Conservation (phyloP, 1,284 basidiomycete genomes). For the Cutaneotrichosporon dermatis region DNA sequence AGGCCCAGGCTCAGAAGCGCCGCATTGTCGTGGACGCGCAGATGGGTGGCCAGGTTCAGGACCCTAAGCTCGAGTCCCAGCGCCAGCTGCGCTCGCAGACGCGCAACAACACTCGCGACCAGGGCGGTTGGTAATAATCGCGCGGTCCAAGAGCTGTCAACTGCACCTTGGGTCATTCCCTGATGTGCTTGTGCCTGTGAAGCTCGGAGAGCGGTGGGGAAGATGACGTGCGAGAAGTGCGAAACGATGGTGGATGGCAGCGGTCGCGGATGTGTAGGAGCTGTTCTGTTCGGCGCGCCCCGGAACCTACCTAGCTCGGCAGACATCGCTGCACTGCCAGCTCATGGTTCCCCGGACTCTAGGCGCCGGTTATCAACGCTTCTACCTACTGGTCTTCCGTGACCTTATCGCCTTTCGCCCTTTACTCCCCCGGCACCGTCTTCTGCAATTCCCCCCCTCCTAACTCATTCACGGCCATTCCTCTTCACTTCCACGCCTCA, state of each 20-base stretch:
- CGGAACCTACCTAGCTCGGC: constrained; percentile 16
- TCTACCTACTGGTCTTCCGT: background rate
- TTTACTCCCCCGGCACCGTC: background rate
- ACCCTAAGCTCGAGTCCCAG: constrained; percentile 31
- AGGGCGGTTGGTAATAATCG: constrained; percentile 29
- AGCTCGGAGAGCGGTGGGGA: constrained; percentile 1
- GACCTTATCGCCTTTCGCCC: constrained; percentile 1
- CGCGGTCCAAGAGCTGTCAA: background rate
- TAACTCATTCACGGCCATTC: background rate
- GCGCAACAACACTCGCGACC: constrained; percentile 33
- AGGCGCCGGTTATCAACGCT: constrained; percentile 17
- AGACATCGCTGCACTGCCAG: constrained; percentile 22
- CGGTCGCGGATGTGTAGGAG: constrained; percentile 24
- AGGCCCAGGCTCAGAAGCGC: constrained; percentile 17
- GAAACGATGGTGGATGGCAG: constrained; percentile 20
- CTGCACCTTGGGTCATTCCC: background rate
- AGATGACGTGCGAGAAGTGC: constrained; percentile 3
- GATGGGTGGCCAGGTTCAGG: constrained; percentile 10
- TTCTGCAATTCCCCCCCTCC: background rate
- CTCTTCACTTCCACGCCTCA: background rate
- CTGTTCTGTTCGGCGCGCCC: constrained; percentile 19
- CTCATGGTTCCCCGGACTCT: constrained; percentile 14
- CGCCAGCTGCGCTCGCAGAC: constrained; percentile 45
- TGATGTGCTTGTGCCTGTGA: background rate
- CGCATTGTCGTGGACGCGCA: constrained; percentile 11